Conservation (phyloP, 1,139 yeast genomes). For the Yamadazyma triangularis region DNA sequence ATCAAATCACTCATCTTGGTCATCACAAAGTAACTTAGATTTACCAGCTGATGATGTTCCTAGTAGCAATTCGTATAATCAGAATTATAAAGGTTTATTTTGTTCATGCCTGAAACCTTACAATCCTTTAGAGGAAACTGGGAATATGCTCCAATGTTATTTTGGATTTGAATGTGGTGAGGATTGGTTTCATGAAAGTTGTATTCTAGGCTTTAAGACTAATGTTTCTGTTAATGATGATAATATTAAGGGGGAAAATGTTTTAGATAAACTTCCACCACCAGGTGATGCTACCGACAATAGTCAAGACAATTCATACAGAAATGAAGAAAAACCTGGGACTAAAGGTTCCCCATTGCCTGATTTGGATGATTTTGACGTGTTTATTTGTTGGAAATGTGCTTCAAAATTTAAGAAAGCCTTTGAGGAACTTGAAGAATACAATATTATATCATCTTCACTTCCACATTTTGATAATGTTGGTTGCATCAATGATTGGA, state of each 20-base stretch:
- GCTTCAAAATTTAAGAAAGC: constrained; percentile 38
- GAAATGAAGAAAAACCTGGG: constrained; percentile 10
- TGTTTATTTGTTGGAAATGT: constrained; percentile 85
- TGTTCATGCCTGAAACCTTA: constrained; percentile 66
- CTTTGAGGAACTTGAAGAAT: constrained; percentile 21
- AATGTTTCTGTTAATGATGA: constrained; percentile 12
- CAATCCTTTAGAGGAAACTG: constrained; percentile 66
- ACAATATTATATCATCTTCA: constrained; percentile 18
- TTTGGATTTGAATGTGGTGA: constrained; percentile 83
- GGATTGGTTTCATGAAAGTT: constrained; percentile 95
- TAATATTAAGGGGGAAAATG: constrained; percentile 23
- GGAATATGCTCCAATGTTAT: constrained; percentile 85
- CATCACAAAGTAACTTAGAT: constrained; percentile 8
- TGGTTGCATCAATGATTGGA: constrained; percentile 28
- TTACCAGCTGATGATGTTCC: constrained; percentile 53
- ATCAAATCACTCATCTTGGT: constrained; percentile 5
- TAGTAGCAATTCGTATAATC: constrained; percentile 61
- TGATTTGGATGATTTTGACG: constrained; percentile 51
- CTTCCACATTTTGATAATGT: constrained; percentile 32
- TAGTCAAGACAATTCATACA: constrained; percentile 1
- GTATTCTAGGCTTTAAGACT: constrained; percentile 65
- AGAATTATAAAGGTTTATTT: constrained; percentile 71
- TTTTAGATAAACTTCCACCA: constrained; percentile 40
- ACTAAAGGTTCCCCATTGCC: too few species aligned
- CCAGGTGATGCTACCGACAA: constrained; percentile 43